phyloP scores from a whole-genome alignment of 352 stramenopile genomes.

The Phytophthora pini region DNA sequence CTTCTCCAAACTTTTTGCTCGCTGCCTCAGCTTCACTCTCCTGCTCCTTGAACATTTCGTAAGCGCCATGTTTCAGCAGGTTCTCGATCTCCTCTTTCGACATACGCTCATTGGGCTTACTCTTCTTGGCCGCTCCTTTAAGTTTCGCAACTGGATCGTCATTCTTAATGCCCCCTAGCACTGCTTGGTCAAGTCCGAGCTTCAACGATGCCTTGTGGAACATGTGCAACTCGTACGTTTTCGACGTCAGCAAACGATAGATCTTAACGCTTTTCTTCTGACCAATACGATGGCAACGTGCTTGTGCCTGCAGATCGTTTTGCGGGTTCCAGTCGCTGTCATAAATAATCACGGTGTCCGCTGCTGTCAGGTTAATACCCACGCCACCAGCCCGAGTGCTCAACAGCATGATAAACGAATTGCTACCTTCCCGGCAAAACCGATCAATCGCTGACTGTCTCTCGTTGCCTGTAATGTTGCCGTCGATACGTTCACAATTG shows the following conservation, averaged over 20 bases:
- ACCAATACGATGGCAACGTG: conserved; percentile 93
- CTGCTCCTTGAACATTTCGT: conserved; percentile 95
- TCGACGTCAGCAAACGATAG: conserved; percentile 91
- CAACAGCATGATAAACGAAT: conserved; percentile 97
- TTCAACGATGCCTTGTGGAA: conserved; percentile 94
- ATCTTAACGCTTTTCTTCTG: conserved; percentile 95
- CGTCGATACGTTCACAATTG: conserved; percentile 98
- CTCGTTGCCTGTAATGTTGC: conserved; percentile 97
- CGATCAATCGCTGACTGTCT: conserved; percentile 95
- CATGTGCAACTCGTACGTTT: conserved; percentile 95
- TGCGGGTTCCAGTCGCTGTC: conserved; percentile 99
- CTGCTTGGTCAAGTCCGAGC: conserved; percentile 91
- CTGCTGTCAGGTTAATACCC: conserved; percentile 97
- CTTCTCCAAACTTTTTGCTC: conserved; percentile 96
- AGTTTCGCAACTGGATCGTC: conserved; percentile 54
- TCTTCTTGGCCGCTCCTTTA: conserved; percentile 39
- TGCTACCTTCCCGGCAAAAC: conserved; percentile 76
- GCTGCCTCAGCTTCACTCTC: conserved; percentile 91
- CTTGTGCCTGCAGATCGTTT: conserved; percentile 93
- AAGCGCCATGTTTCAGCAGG: conserved; percentile 93
- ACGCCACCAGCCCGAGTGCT: conserved; percentile 97
- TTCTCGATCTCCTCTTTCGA: conserved; percentile 93
- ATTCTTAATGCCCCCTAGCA: conserved; percentile 89
- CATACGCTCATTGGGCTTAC: conserved; percentile 60
- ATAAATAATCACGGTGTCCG: conserved; percentile 94